phyloP scores from a whole-genome alignment of 257 asterid species.

The Cruciata laevipes region DNA sequence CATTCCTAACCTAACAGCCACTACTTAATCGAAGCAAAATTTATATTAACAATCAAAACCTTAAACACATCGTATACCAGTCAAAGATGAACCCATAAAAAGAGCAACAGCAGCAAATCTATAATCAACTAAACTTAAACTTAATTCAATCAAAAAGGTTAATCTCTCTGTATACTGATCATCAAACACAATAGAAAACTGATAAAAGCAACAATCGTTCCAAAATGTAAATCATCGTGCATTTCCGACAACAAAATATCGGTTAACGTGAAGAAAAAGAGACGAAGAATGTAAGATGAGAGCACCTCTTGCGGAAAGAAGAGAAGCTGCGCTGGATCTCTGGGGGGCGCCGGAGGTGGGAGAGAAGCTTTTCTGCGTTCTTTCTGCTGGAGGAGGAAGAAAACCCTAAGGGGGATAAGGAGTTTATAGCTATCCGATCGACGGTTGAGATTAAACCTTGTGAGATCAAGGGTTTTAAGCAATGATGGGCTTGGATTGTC shows the following conservation, averaged over 20 bases:
- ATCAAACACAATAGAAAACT: not conserved
- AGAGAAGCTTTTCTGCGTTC: not conserved
- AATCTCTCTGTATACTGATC: not conserved
- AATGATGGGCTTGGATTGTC: not conserved
- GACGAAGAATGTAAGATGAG: not conserved
- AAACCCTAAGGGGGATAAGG: conserved; percentile 9
- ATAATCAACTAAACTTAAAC: not conserved
- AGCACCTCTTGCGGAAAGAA: conserved; percentile 2
- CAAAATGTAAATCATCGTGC: not conserved
- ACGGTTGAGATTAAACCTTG: conserved; percentile 2
- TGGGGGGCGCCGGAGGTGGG: not conserved
- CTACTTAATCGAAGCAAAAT: not conserved
- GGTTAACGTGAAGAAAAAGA: not conserved
- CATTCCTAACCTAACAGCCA: not conserved
- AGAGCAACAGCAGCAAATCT: not conserved
- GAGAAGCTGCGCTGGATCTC: conserved; percentile 4
- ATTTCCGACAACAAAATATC: not conserved
- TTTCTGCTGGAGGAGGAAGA: not conserved
- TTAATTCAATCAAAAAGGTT: not conserved
- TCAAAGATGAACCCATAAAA: not conserved
- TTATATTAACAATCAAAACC: not conserved
- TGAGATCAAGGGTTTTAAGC: not conserved
- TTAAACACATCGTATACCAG: not conserved
- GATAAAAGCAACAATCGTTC: no score
- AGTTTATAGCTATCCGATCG: not conserved